These are phyloP conservation scores for Amylostereum chailletii DNA, from an alignment of 1,284 basidiomycete species.

Conservation along the genomic window DNA sequence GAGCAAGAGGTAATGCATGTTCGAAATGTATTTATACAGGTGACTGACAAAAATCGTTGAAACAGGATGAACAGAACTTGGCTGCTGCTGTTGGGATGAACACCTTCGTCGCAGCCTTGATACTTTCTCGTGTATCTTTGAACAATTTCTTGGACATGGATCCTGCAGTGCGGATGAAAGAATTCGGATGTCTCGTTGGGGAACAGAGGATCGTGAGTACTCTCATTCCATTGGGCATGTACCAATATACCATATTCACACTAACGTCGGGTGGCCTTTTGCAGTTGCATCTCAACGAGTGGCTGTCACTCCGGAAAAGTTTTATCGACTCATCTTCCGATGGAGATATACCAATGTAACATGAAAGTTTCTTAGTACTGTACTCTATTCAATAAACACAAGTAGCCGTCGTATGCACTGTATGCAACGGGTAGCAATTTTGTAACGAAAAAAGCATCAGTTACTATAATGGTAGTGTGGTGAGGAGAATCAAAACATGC, in stretches of 20 bases:
- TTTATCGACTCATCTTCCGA: background rate
- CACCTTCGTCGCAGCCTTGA: conserved; percentile 49
- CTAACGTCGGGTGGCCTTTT: background rate
- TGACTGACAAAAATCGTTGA: conserved; percentile 4
- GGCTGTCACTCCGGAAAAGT: conserved; percentile 7
- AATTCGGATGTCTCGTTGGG: conserved; percentile 42
- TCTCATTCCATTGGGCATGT: background rate
- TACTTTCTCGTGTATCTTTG: conserved; percentile 47
- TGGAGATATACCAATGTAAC: background rate
- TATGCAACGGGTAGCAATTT: too few relatives aligned
- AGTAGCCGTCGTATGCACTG: too few relatives aligned
- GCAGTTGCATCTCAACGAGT: background rate
- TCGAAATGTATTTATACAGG: background rate
- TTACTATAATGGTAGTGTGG: too few relatives aligned
- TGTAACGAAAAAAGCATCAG: too few relatives aligned
- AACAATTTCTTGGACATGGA: conserved; percentile 45
- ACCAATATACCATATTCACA: background rate
- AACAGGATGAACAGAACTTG: conserved; percentile 49
- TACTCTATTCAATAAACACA: background rate
- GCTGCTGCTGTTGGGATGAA: conserved; percentile 53
- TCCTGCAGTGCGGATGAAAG: conserved; percentile 31
- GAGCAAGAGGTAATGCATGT: conserved; percentile 37
- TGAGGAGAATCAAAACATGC: too few relatives aligned
- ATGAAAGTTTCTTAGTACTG: background rate
- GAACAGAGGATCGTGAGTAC: conserved; percentile 43